Evolutionary conservation across 2,329 filamentous ascomycete genomes (phyloP).

Genomic region (Fusarium sp.): DNA sequence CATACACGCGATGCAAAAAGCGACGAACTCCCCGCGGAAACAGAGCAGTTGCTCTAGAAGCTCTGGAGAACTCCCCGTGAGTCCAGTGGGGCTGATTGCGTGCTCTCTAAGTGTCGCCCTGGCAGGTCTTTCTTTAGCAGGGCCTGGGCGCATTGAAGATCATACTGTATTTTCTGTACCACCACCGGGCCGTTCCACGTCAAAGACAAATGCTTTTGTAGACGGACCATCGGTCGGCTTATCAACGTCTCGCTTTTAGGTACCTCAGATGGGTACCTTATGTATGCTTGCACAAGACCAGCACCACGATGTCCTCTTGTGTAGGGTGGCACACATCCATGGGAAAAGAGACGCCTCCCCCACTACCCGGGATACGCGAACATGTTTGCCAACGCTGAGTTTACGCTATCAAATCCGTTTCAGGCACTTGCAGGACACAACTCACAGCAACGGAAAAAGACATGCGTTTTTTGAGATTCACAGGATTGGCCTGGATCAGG

Average conservation of each 20-base stretch:
- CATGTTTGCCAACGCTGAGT: slow-evolving; percentile 31
- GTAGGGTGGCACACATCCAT: slow-evolving; percentile 9
- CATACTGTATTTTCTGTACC: slow-evolving; percentile 5
- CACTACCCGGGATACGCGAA: slow-evolving; percentile 28
- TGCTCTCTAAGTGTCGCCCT: slow-evolving; percentile 24
- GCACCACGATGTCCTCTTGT: slow-evolving; percentile 20
- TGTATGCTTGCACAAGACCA: slow-evolving; percentile 1
- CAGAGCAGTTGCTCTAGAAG: slow-evolving; percentile 11
- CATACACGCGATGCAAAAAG: slow-evolving; percentile 22
- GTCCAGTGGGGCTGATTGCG: slow-evolving; percentile 36
- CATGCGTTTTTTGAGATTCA: slow-evolving; percentile 6
- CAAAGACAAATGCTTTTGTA: background rate
- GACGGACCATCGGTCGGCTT: slow-evolving; percentile 22
- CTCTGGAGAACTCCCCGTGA: slow-evolving; percentile 38
- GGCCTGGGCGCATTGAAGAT: slow-evolving; percentile 11
- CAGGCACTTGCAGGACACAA: slow-evolving; percentile 22
- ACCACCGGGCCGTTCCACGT: slow-evolving; percentile 7
- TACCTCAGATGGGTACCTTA: background rate
- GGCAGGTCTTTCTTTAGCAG: slow-evolving; percentile 19
- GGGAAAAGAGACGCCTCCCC: slow-evolving; percentile 14
- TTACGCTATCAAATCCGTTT: slow-evolving; percentile 37
- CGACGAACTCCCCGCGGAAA: slow-evolving; percentile 26
- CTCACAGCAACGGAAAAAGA: slow-evolving; percentile 16
- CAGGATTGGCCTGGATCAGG: slow-evolving; percentile 25
- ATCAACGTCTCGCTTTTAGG: slow-evolving; percentile 7